Percentiles rank a stretch among this genome's conserved stretches.
These are phyloP conservation scores for Eimeria praecox DNA, from an alignment of 169 alveolate species.

Conservation along the genomic window DNA sequence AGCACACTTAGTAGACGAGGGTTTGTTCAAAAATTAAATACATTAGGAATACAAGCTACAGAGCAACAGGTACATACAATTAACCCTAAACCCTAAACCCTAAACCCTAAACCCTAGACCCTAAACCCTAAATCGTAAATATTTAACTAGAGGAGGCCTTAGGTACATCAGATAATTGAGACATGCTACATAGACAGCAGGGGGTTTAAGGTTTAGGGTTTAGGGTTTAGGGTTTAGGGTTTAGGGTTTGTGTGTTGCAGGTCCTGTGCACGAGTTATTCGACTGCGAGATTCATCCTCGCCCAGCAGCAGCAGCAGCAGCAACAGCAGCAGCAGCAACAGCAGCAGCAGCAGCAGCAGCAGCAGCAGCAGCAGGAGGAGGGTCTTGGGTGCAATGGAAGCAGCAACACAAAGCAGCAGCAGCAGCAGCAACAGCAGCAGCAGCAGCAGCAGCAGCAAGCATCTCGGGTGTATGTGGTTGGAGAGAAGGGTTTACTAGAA, in stretches of 20 bases:
- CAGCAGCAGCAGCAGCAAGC: conserved; percentile 36
- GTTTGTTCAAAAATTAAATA: conserved; percentile 81
- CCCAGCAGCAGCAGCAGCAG: conserved; percentile 8
- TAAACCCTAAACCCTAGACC: conserved; percentile 1
- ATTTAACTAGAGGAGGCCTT: background rate
- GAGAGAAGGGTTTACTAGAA: conserved; percentile 61
- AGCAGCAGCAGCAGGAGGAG: background rate
- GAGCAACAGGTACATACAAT: conserved; percentile 76
- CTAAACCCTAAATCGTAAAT: background rate
- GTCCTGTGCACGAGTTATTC: conserved; percentile 57
- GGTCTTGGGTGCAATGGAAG: background rate
- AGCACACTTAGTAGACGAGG: conserved; percentile 83
- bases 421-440: conserved; percentile 47
- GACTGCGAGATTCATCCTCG: conserved; percentile 8
- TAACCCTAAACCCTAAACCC: background rate
- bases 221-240: conserved; percentile 44
- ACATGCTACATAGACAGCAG: background rate
- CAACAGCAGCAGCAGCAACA: conserved; percentile 18
- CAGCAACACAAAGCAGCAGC: conserved; percentile 23
- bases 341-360: conserved; percentile 43
- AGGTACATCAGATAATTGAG: background rate
- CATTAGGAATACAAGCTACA: conserved; percentile 77
- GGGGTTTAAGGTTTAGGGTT: background rate
- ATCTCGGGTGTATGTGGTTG: conserved; percentile 52
- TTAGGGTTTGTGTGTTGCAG: conserved; percentile 48